These are phyloP conservation scores for Saccharum officinarum DNA, from an alignment of 176 grass and related monocot genomes.

Conservation along the genomic window DNA sequence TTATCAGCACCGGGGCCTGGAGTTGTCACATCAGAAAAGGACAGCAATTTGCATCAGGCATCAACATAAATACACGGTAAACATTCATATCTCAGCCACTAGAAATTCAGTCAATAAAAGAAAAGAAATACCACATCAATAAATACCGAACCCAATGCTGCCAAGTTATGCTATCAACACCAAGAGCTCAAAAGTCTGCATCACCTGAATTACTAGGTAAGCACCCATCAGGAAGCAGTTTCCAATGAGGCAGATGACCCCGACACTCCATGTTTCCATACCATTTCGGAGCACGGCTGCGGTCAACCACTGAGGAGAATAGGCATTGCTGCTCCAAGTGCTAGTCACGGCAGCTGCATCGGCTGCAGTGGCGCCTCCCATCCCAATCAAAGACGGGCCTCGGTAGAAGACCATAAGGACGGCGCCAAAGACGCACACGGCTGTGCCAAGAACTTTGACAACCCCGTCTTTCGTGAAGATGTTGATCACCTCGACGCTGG, in stretches of 20 bases:
- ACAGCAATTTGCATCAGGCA: neutral
- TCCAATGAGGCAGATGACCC: slow-evolving; percentile 77
- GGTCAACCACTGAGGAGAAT: slow-evolving; percentile 39
- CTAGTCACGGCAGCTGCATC: neutral
- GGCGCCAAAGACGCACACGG: slow-evolving; percentile 78
- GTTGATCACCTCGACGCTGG: slow-evolving; percentile 67
- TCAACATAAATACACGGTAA: neutral
- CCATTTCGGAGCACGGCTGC: slow-evolving; percentile 26
- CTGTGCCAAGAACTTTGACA: slow-evolving; percentile 63
- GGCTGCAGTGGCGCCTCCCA: slow-evolving; percentile 13
- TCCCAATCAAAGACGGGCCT: slow-evolving; percentile 74
- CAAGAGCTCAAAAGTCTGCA: neutral
- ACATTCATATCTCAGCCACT: neutral
- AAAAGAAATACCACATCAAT: neutral
- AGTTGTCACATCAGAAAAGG: slow-evolving; percentile 15
- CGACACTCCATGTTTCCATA: slow-evolving; percentile 62
- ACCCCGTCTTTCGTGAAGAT: slow-evolving; percentile 63
- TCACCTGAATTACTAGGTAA: slow-evolving; percentile 93
- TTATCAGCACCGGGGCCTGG: slow-evolving; percentile 80
- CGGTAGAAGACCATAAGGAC: slow-evolving; percentile 73
- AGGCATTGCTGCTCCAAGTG: slow-evolving; percentile 27
- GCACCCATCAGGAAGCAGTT: slow-evolving; percentile 88
- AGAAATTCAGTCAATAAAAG: neutral
- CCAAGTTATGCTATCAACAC: neutral
- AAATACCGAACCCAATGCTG: neutral